Evolutionary conservation across 2,329 filamentous ascomycete genomes (phyloP).

Genomic region (Verticillium nonalfalfae): DNA sequence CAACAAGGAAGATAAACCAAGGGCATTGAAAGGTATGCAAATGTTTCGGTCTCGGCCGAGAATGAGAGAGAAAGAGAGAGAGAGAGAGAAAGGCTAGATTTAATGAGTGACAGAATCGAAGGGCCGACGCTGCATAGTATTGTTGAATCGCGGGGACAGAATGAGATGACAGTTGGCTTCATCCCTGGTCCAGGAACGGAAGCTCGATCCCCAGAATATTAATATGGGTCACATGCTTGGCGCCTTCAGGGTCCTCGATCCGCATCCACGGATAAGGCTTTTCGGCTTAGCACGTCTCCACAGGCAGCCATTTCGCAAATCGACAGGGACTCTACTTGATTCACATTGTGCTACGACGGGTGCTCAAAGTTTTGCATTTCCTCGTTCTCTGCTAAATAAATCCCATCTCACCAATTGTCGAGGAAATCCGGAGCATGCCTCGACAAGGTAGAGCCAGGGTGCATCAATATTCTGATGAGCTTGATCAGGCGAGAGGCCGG

Average conservation of each 20-base stretch:
- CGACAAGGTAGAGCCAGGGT: background rate
- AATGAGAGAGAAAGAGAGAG: background rate
- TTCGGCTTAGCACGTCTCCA: background rate
- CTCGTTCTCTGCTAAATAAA: slow-evolving; percentile 18
- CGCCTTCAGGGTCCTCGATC: background rate
- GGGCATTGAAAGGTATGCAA: background rate
- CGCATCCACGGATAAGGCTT: background rate
- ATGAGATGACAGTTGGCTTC: slow-evolving; percentile 4
- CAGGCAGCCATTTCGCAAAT: background rate
- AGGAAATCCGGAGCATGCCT: background rate
- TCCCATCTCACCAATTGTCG: slow-evolving; percentile 15
- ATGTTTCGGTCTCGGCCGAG: background rate
- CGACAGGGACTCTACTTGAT: background rate
- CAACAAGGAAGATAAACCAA: background rate
- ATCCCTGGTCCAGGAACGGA: background rate
- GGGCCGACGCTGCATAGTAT: background rate
- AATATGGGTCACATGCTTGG: background rate
- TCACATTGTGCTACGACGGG: background rate
- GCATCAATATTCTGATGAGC: background rate
- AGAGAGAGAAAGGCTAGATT: background rate
- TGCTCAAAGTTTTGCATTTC: slow-evolving; percentile 11
- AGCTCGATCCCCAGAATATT: background rate
- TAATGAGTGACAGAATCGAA: background rate
- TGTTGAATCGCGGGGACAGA: background rate
- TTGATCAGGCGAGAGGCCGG: background rate